Base-by-base conservation (phyloP, 1,284 basidiomycete genomes). In the Xerocomus nothofagi region DNA sequence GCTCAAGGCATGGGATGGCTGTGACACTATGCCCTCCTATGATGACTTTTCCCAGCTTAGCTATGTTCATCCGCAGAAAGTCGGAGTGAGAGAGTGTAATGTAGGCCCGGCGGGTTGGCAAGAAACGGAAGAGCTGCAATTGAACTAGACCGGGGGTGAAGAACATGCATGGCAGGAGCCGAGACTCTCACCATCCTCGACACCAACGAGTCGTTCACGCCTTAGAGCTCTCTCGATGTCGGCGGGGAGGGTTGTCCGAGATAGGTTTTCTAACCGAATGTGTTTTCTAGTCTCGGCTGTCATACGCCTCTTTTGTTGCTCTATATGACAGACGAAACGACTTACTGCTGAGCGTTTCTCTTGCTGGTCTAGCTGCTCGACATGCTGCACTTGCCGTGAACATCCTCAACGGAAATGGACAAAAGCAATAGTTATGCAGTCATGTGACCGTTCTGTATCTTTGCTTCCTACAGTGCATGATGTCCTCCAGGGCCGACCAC, bases 121-220 rank as follows among this genome's bases (percentile, higher is more conserved):
- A 61, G 67, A 86, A 86, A 51, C 76, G 76, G 29, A 73, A 59
- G 59, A 88, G 87, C 42, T 82, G 72, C 18, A 88, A 59, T 24
- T 75, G 68, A 23, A 83, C 88, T 90, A 43, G n/a, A 40, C 44
- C 15, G 21, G 41, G 12, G 15, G n/a, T n/a, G 57, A 50, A 60
- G 51, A 50, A 42, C 14, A 18, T 40, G 24, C 44, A 44, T 38
- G 9, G 15, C 30, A 20, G 30, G 33, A 50, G n/a, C 15, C 6
- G 39, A 47, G 11, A 21, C 18, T 30, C 71, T 57, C 59, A 85
- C 86, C 77, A 55, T 78, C 69, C 1, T 68, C 60, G 37, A 88
- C 73, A 48, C 81, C 82, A 41, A 78, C 68, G n/a, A 81, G 61
- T 27, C 73, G 72, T 17, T 71, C 67, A 47, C 71, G 74, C 24